A percentile compares a stretch with the other conserved stretches of the same genome.
These are phyloP conservation scores for Aspergillus nanangensis DNA, from an alignment of 495 filamentous ascomycete genomes.

Conservation along the genomic window DNA sequence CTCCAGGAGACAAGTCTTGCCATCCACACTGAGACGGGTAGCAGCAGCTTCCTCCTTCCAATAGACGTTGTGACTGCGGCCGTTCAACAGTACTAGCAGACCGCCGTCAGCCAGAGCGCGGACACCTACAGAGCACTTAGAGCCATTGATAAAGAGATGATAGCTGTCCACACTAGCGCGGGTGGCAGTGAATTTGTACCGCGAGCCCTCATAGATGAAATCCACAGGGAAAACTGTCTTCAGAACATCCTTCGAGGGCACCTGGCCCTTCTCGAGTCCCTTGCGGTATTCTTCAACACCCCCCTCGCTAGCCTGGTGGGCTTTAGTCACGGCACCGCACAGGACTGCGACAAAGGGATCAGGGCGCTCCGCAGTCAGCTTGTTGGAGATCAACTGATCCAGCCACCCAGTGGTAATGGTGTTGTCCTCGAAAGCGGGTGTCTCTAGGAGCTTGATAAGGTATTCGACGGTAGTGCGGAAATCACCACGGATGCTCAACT, in stretches of 20 bases:
- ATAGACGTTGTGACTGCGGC: constrained; percentile 96
- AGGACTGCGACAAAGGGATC: constrained; percentile 88
- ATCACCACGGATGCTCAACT: constrained; percentile 98
- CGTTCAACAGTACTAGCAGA: constrained; percentile 82
- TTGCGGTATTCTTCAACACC: constrained; percentile 82
- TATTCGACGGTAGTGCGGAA: constrained; percentile 99
- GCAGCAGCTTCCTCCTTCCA: constrained; percentile 98
- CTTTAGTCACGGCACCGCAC: constrained; percentile 91
- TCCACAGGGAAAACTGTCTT: constrained; percentile 98
- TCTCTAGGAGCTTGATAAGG: constrained; percentile 97
- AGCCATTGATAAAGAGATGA: constrained; percentile 98
- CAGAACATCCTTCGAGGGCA: constrained; percentile 90
- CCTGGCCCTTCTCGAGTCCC: constrained; percentile 95
- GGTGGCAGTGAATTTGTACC: constrained; percentile 98
- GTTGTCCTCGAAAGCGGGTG: constrained; percentile 96
- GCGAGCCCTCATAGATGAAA: constrained; percentile 94
- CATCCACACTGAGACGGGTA: constrained; percentile 91
- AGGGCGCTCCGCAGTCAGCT: constrained; percentile 92
- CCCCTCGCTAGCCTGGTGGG: constrained; percentile 84
- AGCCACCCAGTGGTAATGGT: constrained; percentile 99
- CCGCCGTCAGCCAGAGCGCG: constrained; percentile 91
- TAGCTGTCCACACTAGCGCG: constrained; percentile 91
- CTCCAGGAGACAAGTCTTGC: constrained; percentile 96
- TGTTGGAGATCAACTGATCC: constrained; percentile 96
- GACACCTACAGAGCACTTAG: constrained; percentile 91